Conservation (phyloP, 345 rosid genomes). For the Angophora floribunda region DNA sequence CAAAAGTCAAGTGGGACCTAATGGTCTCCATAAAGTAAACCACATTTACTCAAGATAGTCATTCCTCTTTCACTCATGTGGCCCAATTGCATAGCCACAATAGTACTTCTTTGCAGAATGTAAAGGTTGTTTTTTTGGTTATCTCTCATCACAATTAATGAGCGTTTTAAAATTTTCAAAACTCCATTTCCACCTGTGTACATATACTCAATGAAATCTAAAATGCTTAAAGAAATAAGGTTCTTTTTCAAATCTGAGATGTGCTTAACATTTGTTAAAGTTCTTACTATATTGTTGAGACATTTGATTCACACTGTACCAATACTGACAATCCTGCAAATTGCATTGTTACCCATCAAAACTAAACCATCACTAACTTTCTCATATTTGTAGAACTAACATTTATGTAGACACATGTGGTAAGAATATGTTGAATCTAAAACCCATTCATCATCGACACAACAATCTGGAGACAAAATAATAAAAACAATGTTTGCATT, state of each 20-base stretch:
- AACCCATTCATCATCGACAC: rapidly evolving
- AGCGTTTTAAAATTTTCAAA: background rate
- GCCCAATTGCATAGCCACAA: background rate
- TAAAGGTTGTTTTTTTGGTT: no score
- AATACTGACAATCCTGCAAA: rapidly evolving
- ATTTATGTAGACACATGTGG: background rate
- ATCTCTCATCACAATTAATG: background rate
- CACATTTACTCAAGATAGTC: background rate
- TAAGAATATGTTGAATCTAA: background rate
- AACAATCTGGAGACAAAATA: rapidly evolving
- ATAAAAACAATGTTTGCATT: background rate
- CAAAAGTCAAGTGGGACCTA: background rate
- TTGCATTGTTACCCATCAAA: background rate
- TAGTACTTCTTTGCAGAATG: no score
- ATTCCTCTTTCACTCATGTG: background rate
- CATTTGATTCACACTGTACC: no score
- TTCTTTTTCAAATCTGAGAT: background rate
- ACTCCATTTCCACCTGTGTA: background rate
- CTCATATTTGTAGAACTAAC: background rate
- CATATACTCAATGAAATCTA: background rate
- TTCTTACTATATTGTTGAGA: background rate
- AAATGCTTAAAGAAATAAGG: rapidly evolving
- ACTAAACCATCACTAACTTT: background rate
- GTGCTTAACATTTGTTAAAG: background rate
- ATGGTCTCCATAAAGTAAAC: background rate